phyloP scores from a whole-genome alignment of 768 basidiomycete genomes.

The button mushroom (Agaricus bisporus) region DNA sequence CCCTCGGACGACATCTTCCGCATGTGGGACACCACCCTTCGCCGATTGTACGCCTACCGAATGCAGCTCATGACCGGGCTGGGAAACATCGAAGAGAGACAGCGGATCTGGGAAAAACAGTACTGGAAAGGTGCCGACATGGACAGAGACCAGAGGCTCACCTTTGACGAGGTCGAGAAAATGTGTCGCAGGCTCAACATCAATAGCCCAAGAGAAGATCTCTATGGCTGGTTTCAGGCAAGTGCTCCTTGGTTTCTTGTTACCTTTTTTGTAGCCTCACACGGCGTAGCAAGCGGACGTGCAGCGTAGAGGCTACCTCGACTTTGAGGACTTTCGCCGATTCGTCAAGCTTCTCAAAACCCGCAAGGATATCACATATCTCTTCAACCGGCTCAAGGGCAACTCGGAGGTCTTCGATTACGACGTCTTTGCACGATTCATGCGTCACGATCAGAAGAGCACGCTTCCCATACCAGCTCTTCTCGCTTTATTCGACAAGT shows the following conservation, averaged over 20 bases:
- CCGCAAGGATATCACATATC: slow-evolving; percentile 69
- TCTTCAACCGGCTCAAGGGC: slow-evolving; percentile 45
- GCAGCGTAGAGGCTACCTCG: slow-evolving; percentile 50
- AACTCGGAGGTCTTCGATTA: slow-evolving; percentile 33
- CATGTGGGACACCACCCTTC: slow-evolving; percentile 63
- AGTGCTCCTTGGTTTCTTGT: slow-evolving; percentile 8
- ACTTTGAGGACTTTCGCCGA: slow-evolving; percentile 75
- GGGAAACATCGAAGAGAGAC: slow-evolving; percentile 61
- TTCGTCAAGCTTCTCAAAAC: slow-evolving; percentile 84
- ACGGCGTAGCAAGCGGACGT: slow-evolving; percentile 60
- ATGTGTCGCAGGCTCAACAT: slow-evolving; percentile 71
- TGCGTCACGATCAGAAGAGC: slow-evolving; percentile 43
- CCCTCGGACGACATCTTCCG: slow-evolving; percentile 43
- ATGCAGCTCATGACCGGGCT: slow-evolving; percentile 71
- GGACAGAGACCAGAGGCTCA: slow-evolving; percentile 51
- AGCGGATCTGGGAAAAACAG: slow-evolving; percentile 77
- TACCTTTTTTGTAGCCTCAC: slow-evolving; percentile 5
- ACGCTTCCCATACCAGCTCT: slow-evolving; percentile 29
- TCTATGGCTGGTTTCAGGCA: slow-evolving; percentile 58
- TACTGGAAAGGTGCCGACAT: slow-evolving; percentile 77
- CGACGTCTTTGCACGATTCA: slow-evolving; percentile 37
- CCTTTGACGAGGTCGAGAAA: slow-evolving; percentile 70
- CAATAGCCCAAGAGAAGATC: slow-evolving; percentile 51
- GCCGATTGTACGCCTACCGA: slow-evolving; percentile 60
- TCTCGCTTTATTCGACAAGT: slow-evolving; percentile 32